Percentiles rank a stretch among this genome's conserved stretches.
Evolutionary conservation across 2,329 filamentous ascomycete species (phyloP).

Genomic region (Graphiopsis chlorocephala): DNA sequence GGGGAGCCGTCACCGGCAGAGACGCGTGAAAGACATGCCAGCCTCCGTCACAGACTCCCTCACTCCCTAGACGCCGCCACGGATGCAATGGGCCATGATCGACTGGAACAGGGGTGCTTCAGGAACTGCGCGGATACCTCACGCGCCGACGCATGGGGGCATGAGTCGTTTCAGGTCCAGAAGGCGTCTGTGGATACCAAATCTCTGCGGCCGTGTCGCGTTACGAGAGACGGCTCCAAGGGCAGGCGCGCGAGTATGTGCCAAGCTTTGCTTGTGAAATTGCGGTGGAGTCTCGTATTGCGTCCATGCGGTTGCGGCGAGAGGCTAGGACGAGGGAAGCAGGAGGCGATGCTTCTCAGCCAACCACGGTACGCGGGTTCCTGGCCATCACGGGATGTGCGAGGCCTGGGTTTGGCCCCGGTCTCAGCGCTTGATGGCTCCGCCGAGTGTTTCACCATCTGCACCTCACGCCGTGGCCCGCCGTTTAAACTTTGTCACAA

Average conservation of each 20-base stretch:
- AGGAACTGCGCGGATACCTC: neutral
- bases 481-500: neutral
- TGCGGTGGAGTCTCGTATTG: slow-evolving; percentile 9
- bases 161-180: slow-evolving; percentile 2
- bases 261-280: slow-evolving; percentile 14
- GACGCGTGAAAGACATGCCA: neutral
- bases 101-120: neutral
- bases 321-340: neutral
- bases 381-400: neutral
- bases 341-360: neutral
- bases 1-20: neutral
- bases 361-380: slow-evolving; percentile 5
- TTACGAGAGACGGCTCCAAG: slow-evolving; percentile 2
- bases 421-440: slow-evolving; percentile 1
- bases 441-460: slow-evolving; percentile 14
- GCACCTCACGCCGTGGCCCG: slow-evolving; percentile 3
- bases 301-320: neutral
- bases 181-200: slow-evolving; percentile 7
- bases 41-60: neutral
- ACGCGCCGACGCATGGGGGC: neutral
- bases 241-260: neutral
- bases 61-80: neutral
- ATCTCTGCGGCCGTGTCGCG: slow-evolving; percentile 1
- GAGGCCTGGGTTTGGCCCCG: slow-evolving; percentile 3
- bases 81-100: neutral